Evolutionary conservation across 345 rosid genomes (phyloP), one percentile per base, ranked within the genome.

Genomic region (Raphanus sativus): DNA sequence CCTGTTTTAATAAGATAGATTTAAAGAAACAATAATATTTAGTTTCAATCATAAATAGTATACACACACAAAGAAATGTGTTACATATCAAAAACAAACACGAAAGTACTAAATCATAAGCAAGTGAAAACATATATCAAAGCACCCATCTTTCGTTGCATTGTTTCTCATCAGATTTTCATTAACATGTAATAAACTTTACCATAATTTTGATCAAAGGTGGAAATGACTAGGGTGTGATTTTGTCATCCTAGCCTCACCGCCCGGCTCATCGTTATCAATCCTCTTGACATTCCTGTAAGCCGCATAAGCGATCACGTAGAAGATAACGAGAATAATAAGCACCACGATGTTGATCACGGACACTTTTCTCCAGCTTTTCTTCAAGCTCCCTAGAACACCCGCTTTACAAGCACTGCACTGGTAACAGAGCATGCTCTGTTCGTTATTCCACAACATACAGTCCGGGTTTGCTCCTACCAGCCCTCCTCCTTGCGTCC

Each of bases 351-450:
- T 89, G 90, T 95, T 95, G 59, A 95, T 85, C 12, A 92, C 88
- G 0, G 99, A 95, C 30, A 89, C 99, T 83, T 95, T 95, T 85
- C 99, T 87, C 99, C 99, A 95, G 64, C 98, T 95, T 84, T 85
- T 93, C 89, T 75, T 93, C 30, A 95, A 70, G 86, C 97, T 95
- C 67, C 86, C 99, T 7, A 95, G 84, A 24, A 95, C 94, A 5
- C 97, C 98, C 0, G 98, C 99, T 80, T 90, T 95, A 88, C 99
- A 95, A 7, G 99, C 84, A 76, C 84, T 68, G 67, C 99, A 95
- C 8, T 82, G 73, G 65, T 95, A 95, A 84, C 99, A 95, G 0
- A 95, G 83, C 55, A 68, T 81, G 69, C 55, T 36, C 68, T 92
- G 99, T 74, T 95, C 99, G 10, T 89, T 84, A 84, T 40, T 91